phyloP scores from a whole-genome alignment of 2,329 filamentous ascomycete species.

The Passalora sequoiae region DNA sequence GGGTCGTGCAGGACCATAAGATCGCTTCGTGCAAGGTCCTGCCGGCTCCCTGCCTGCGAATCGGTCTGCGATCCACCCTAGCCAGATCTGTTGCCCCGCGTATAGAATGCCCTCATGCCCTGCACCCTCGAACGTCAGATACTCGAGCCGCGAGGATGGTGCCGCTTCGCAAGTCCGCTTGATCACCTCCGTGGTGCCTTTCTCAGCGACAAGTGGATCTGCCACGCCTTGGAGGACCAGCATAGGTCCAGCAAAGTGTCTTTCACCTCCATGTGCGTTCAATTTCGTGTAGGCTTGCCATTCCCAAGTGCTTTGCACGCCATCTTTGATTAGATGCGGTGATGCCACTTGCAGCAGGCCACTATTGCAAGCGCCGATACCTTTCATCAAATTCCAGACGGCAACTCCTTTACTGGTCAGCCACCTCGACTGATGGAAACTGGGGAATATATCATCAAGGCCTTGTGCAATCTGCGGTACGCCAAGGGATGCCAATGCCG shows the following conservation, averaged over 20 bases:
- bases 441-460: conserved; percentile 5
- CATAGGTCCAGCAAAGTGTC: conserved; percentile 2
- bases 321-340: not conserved
- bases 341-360: not conserved
- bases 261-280: conserved; percentile 11
- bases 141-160: not conserved
- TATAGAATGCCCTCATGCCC: conserved; percentile 29
- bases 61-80: conserved; percentile 29
- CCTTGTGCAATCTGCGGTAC: not conserved
- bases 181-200: not conserved
- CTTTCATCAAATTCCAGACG: not conserved
- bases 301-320: not conserved
- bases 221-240: conserved; percentile 2
- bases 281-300: conserved; percentile 21
- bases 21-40: conserved; percentile 13
- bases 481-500: not conserved
- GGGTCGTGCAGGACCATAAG: conserved; percentile 9
- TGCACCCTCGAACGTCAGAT: conserved; percentile 21
- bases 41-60: conserved; percentile 18
- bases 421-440: conserved; percentile 3
- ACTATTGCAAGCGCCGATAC: conserved; percentile 7
- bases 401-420: conserved; percentile 6
- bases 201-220: not conserved
- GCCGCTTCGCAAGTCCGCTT: not conserved
- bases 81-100: conserved; percentile 30